Base-by-base conservation (phyloP, 805 yeast species). In the Isabelozyma rhagii region DNA sequence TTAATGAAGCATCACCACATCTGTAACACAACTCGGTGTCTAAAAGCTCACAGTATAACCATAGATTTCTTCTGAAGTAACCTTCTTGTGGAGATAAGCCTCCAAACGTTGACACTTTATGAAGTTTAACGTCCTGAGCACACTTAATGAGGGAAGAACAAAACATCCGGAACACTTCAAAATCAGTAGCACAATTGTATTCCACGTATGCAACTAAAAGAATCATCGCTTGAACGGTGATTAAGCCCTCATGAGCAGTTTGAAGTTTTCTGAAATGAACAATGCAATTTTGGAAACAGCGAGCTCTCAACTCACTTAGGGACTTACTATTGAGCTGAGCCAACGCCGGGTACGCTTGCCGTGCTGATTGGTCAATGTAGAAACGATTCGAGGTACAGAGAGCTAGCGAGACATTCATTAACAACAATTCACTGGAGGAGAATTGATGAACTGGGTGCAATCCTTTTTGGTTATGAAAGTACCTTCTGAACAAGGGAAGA, bases 201-300 rank as follows among this genome's bases (percentile, higher is more conserved):
- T 59, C 70, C 38, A 73, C 65, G 53, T 70, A 78, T 2, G 63
- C 42, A 1, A 75, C 62, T 48, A 84, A 59, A 15, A 84, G 56
- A 13, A 83, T 53, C 2, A 82, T 61, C 0, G 80, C 84, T 57
- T 75, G 82, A 4, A 82, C 59, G 1, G 83, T 72, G 27, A 62
- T 63, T 0, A 79, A 42, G 8, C 84, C 84, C 52, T 79, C 84
- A 52, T 77, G 75, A 27, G 71, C 55, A 2, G 77, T 60, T 3
- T 77, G 62, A 5, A 81, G 63, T 47, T 78, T 72, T 51, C 80
- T 82, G 55, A 75, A 84, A 59, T 79, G 84, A 55, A 66, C 75
- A 25, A 82, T 56, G 1, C 83, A 64, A 41, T 58, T 57, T 45
- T 58, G 51, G 38, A 65, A 58, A 18, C 61, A 56, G 4, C 44